These are phyloP conservation scores for Metschnikowia colocasiae DNA, from an alignment of 805 yeast genomes.

Conservation along the genomic window DNA sequence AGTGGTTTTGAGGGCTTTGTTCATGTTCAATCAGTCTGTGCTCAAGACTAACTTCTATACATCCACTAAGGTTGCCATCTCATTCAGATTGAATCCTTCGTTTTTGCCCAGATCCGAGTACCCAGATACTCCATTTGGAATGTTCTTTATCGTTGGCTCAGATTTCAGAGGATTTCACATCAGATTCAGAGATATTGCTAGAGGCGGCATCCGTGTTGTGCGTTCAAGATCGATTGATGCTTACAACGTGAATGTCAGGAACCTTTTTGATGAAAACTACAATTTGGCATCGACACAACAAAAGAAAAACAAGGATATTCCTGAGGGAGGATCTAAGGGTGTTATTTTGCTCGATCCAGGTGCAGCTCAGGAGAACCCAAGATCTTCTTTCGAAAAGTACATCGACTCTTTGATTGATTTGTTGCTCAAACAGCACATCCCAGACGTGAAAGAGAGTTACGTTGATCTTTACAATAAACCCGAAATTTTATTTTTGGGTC, in stretches of 20 bases:
- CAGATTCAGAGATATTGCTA: conserved; percentile 92
- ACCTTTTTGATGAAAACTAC: conserved; percentile 93
- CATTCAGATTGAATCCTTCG: conserved; percentile 84
- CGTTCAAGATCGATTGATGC: conserved; percentile 82
- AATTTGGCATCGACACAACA: conserved; percentile 95
- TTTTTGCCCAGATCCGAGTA: conserved; percentile 84
- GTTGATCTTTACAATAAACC: conserved; percentile 80
- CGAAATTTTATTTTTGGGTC: conserved; percentile 94
- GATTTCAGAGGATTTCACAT: conserved; percentile 98
- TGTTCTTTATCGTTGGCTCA: conserved; percentile 93
- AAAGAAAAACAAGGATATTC: conserved; percentile 94
- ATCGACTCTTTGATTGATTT: conserved; percentile 88
- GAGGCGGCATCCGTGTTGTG: conserved; percentile 97
- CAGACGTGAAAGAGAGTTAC: conserved; percentile 76
- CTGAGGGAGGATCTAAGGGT: conserved; percentile 99
- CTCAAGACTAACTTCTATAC: conserved; percentile 92
- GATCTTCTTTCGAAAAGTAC: conserved; percentile 85
- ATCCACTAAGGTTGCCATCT: conserved; percentile 90
- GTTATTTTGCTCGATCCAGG: conserved; percentile 83
- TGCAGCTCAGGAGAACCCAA: conserved; percentile 71
- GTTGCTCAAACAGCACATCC: conserved; percentile 63
- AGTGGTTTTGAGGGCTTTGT: conserved; percentile 75
- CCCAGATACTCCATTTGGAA: conserved; percentile 90
- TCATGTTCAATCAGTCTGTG: conserved; percentile 78
- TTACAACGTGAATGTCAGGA: conserved; percentile 77